phyloP scores from a whole-genome alignment of 2,329 filamentous ascomycete species.

The Aspergillus pseudoglaucus region DNA sequence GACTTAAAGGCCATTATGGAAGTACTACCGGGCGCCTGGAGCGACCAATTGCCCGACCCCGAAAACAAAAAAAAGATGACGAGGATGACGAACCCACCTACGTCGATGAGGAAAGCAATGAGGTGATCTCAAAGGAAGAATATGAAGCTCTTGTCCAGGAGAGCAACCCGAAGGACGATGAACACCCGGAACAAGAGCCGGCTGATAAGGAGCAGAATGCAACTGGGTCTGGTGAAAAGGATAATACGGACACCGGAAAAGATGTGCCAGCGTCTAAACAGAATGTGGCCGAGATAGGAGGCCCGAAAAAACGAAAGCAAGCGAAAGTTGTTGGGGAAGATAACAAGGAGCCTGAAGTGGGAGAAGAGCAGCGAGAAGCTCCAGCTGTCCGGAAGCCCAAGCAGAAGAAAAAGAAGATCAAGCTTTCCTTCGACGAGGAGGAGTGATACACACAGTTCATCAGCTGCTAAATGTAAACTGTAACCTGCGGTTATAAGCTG shows the following conservation, averaged over 20 bases:
- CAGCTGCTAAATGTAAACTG: neutral
- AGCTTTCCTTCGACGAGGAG: constrained; percentile 40
- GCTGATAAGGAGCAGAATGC: constrained; percentile 3
- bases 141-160: constrained; percentile 35
- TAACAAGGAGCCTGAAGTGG: constrained; percentile 12
- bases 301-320: constrained; percentile 37
- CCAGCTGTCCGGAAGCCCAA: constrained; percentile 28
- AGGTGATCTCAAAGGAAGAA: constrained; percentile 39
- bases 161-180: constrained; percentile 11
- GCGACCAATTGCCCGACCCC: constrained; percentile 30
- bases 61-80: constrained; percentile 28
- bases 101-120: constrained; percentile 38
- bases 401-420: constrained; percentile 40
- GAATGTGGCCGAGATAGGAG: constrained; percentile 35
- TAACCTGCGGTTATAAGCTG: neutral
- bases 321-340: constrained; percentile 36
- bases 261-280: constrained; percentile 22
- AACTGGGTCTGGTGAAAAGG: constrained; percentile 8
- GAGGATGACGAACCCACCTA: constrained; percentile 40
- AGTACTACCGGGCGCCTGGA: constrained; percentile 30
- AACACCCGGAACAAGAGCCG: constrained; percentile 8
- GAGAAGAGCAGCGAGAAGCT: constrained; percentile 17
- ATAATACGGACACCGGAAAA: constrained; percentile 8
- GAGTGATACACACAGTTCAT: constrained; percentile 1
- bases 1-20: constrained; percentile 34